A percentile compares a stretch with the other conserved stretches of the same genome.
phyloP scores from a whole-genome alignment of 352 stramenopile genomes.

The Phytopythium ostracodes region DNA sequence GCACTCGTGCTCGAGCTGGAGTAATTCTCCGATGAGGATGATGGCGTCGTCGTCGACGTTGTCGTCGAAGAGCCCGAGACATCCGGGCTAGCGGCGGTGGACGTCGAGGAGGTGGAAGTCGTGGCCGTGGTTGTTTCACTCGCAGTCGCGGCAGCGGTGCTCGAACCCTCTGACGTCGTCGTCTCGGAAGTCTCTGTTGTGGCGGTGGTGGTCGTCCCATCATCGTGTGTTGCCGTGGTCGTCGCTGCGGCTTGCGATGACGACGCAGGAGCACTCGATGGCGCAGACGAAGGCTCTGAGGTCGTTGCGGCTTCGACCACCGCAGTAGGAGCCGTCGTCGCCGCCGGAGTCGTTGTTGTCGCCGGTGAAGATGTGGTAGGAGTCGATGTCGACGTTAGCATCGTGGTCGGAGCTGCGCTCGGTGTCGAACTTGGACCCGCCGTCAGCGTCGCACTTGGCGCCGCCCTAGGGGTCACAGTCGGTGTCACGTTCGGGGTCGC shows the following conservation, averaged over 20 bases:
- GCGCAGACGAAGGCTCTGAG: background rate
- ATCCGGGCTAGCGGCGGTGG: background rate
- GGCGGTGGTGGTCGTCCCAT: background rate
- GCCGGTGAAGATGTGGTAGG: conserved; percentile 11
- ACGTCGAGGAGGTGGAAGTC: background rate
- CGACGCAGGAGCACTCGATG: background rate
- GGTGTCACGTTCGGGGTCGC: conserved; percentile 2
- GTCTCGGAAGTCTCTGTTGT: conserved; percentile 4
- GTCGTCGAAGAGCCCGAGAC: background rate
- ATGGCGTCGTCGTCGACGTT: conserved; percentile 4
- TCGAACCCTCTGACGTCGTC: background rate
- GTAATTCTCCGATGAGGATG: conserved; percentile 8
- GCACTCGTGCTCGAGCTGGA: conserved; percentile 8
- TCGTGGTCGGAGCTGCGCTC: conserved; percentile 4
- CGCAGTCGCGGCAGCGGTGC: background rate
- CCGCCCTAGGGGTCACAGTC: conserved; percentile 3
- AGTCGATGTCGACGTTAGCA: conserved; percentile 7
- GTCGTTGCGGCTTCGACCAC: conserved; percentile 1
- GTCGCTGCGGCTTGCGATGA: background rate
- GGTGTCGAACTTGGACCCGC: background rate
- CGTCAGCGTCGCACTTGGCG: background rate
- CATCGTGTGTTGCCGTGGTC: no score
- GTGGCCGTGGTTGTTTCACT: background rate
- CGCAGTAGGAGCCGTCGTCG: background rate
- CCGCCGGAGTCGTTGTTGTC: background rate